Base-by-base conservation (phyloP, 2,329 filamentous ascomycete genomes). In the Metarhizium album region DNA sequence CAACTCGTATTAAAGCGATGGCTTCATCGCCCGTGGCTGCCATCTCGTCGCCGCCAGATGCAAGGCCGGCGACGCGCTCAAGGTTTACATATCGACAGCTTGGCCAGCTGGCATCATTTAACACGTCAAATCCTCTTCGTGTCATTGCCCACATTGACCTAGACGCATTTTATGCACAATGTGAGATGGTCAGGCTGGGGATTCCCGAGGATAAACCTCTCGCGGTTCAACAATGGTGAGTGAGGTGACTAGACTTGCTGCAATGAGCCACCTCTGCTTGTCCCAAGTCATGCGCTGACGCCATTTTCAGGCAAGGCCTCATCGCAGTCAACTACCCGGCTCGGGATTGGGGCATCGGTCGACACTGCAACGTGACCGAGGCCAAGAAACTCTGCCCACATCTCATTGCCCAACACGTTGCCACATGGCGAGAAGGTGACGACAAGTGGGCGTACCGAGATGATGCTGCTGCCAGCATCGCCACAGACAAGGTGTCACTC, bases 311-410 rank as follows among this genome's bases (percentile, higher is more conserved):
- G 86, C 87, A 94, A 67, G 89, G 87, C 8, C 75, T 98, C 23
- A 98, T 98, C 63, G 93, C 93, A 3, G 83, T 98, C 67, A 98
- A 98, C 70, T 98, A 98, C 63, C 83, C 93, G 2, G 90, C 91
- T 4, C 83, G 93, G 16, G 78, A 79, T 8, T 90, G 81, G 60
- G 90, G 88, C 2, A 82, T 98, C 49, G 84, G 75, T 43, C 75
- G 91, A 33, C 87, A 94, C 70, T 83, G 91, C 55, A 86, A 82
- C 8, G 78, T 88, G 42, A 74, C 75, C 3, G 93, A 97, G 62
- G 93, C 93, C 18, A 84, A 83, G 67, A 91, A 91, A 66, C 74
- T 88, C 55, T 98, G 93, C 61, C 90, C 91, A 0, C 74, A 86
- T 14, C 75, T 98, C 29, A 82, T 94, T 51, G 74, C 87, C 49